Evolutionary conservation across 2,329 filamentous ascomycete genomes (phyloP).

Genomic region (Teratosphaeria zuluensis): DNA sequence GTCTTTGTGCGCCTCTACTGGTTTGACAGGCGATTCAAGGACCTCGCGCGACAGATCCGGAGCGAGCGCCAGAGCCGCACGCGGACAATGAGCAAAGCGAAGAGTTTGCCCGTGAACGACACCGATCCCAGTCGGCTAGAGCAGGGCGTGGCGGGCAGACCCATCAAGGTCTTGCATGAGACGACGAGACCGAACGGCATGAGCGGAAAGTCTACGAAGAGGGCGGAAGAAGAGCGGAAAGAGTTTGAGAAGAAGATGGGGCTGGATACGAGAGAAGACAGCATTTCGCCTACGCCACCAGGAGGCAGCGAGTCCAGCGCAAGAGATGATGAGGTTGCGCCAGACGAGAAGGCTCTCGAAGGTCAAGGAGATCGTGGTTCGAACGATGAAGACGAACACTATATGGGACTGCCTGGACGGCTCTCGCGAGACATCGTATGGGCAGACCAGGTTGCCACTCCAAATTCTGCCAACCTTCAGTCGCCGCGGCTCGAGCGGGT

Average conservation of each 20-base stretch:
- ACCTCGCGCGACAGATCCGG: slow-evolving; percentile 65
- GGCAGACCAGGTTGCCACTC: slow-evolving; percentile 49
- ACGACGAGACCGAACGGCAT: slow-evolving; percentile 47
- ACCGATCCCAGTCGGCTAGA: slow-evolving; percentile 44
- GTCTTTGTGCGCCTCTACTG: slow-evolving; percentile 92
- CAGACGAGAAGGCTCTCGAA: slow-evolving; percentile 3
- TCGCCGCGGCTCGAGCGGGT: slow-evolving; percentile 39
- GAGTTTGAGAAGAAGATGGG: slow-evolving; percentile 37
- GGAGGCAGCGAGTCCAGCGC: slow-evolving; percentile 17
- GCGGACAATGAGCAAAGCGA: slow-evolving; percentile 44
- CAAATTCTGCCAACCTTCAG: slow-evolving; percentile 1
- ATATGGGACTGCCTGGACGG: slow-evolving; percentile 15
- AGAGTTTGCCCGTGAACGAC: slow-evolving; percentile 23
- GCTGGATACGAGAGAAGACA: slow-evolving; percentile 21
- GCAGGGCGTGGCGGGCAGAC: slow-evolving; percentile 53
- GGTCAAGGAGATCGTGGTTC: neutral
- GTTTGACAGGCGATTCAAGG: slow-evolving; percentile 94
- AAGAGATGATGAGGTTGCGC: slow-evolving; percentile 4
- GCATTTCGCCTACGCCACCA: slow-evolving; percentile 26
- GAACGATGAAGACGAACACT: slow-evolving; percentile 1
- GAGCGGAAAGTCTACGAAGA: slow-evolving; percentile 39
- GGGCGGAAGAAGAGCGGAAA: slow-evolving; percentile 27
- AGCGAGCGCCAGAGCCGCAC: slow-evolving; percentile 55
- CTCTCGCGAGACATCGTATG: slow-evolving; percentile 51
- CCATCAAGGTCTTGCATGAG: slow-evolving; percentile 57